These are phyloP conservation scores for Fraxinus latifolia DNA, from an alignment of 305 asterid genomes.

Conservation along the genomic window DNA sequence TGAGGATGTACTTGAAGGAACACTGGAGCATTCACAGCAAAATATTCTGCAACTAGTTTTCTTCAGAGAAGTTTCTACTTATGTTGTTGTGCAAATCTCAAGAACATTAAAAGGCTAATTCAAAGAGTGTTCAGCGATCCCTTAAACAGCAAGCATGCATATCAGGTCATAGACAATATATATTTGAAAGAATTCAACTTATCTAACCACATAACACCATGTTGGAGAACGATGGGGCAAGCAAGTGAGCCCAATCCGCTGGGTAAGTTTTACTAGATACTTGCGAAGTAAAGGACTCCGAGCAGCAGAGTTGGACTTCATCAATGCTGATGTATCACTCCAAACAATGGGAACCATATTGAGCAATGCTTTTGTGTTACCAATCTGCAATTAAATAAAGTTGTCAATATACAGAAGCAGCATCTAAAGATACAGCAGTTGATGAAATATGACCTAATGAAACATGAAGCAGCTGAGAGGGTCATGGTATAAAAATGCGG, in stretches of 20 bases:
- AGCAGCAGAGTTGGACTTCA: conserved; percentile 66
- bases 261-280: conserved; percentile 79
- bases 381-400: conserved; percentile 52
- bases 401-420: conserved; percentile 11
- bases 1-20: conserved; percentile 2
- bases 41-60: neutral
- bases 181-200: conserved; percentile 7
- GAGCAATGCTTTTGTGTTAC: conserved; percentile 62
- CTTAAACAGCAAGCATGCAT: conserved; percentile 19
- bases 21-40: conserved; percentile 2
- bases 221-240: conserved; percentile 75
- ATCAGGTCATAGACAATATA: conserved; percentile 15
- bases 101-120: conserved; percentile 23
- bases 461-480: conserved; percentile 7
- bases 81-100: neutral
- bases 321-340: conserved; percentile 61
- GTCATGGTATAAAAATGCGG: too few species aligned
- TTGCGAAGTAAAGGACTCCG: conserved; percentile 95
- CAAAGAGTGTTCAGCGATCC: neutral
- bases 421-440: conserved; percentile 1
- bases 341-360: conserved; percentile 70
- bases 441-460: neutral
- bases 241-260: conserved; percentile 78
- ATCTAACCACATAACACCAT: conserved; percentile 92
- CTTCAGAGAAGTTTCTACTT: neutral